These are phyloP conservation scores for Brassica juncea DNA, from an alignment of 345 rosid species.

Conservation along the genomic window DNA sequence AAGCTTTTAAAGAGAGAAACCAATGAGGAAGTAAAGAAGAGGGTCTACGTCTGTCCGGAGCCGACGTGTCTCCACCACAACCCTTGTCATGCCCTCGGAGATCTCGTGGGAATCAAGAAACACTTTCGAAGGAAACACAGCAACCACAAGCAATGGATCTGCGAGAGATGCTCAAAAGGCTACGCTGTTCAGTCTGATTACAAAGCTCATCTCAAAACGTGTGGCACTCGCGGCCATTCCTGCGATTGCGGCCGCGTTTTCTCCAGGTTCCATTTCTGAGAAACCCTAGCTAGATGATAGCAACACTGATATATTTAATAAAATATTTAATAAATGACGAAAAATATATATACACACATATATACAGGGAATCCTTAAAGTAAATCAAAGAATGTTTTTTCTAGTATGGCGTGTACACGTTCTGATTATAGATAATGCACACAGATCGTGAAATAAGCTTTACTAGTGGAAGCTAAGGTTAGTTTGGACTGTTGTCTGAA, in stretches of 20 bases:
- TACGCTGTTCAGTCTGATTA: slow-evolving; percentile 98
- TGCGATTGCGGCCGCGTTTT: slow-evolving; percentile 99
- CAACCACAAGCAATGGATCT: slow-evolving; percentile 91
- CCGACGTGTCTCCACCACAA: slow-evolving; percentile 92
- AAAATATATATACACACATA: background rate
- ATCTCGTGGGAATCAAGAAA: slow-evolving; percentile 96
- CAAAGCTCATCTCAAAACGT: slow-evolving; percentile 97
- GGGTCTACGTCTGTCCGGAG: slow-evolving; percentile 94
- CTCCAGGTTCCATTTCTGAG: slow-evolving; percentile 61
- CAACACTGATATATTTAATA: background rate
- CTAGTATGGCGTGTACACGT: slow-evolving; percentile 35
- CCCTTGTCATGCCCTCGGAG: slow-evolving; percentile 95
- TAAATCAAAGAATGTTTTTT: slow-evolving; percentile 39
- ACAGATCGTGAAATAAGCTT: slow-evolving; percentile 22
- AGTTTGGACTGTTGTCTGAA: slow-evolving; percentile 22
- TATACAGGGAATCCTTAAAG: slow-evolving; percentile 25
- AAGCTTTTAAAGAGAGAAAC: slow-evolving; percentile 88
- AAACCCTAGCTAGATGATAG: slow-evolving; percentile 31
- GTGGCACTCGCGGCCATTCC: slow-evolving; percentile 97
- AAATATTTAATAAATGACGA: background rate
- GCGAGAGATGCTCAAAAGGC: slow-evolving; percentile 85
- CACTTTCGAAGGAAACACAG: slow-evolving; percentile 93
- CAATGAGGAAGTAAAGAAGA: slow-evolving; percentile 65
- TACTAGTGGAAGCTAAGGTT: slow-evolving; percentile 18
- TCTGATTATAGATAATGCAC: slow-evolving; percentile 3